Base-by-base conservation (phyloP, 2,329 filamentous ascomycete species). In the Cephalotrichum gorgonifer region DNA sequence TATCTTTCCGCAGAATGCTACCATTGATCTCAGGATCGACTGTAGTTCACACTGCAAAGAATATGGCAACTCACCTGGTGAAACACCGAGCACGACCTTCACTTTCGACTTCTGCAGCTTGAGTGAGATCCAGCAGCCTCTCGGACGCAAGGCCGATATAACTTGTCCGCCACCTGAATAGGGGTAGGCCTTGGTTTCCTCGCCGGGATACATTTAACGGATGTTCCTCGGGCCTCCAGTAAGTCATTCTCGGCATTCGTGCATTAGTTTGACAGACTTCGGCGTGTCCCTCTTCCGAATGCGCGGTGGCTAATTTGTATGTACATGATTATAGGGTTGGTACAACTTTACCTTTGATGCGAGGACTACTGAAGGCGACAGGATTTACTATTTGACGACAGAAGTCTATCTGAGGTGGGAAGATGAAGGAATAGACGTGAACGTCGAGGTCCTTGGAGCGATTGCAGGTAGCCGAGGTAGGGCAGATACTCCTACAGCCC, bases 261-360 rank as follows among this genome's bases (percentile, higher is more conserved):
- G 28, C 8, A 33, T 33, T 33, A 33, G 12, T 33, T 33, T 11
- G 6, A 11, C 12, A 11, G 30, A 11, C 12, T 33, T 11, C n/a
- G 30, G 30, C 12, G 30, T 33, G 30, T 33, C 30, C 30, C 30
- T 11, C 30, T 33, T 14, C 4, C 5, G 3, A 4, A 33, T 33
- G 30, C 12, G 30, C 30, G n/a, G 30, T 15, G 30, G 30, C 30
- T 33, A 15, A 33, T 33, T 33, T 11, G 30, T 11, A 33, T 33
- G 30, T 11, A 15, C 31, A 33, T 33, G n/a, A n/a, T n/a, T n/a
- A 45, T 22, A 45, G 44, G 44, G 30, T 28, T 45, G 44, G 44
- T 45, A 45, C 25, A 45, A 45, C 30, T 45, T 45, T 23, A 45
- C 28, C 26, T 45, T 45, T 23, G 44, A 45, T 22, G 44, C 44